Conservation (phyloP, 495 filamentous ascomycete genomes). For the Clohesyomyces aquaticus region DNA sequence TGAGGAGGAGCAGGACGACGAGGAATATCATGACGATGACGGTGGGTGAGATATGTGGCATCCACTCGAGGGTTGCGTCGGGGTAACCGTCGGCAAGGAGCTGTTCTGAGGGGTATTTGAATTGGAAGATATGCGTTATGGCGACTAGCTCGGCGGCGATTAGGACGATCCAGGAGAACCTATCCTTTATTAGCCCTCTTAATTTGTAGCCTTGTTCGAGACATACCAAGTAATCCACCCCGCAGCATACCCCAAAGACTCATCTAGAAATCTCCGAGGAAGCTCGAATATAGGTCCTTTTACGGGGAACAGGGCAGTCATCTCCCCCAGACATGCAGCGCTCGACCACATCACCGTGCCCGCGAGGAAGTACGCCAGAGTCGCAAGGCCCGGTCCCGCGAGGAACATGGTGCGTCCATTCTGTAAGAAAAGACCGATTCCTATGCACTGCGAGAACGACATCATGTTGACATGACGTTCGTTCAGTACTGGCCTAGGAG, state of each 20-base stretch:
- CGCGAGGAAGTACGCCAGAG: constrained; percentile 13
- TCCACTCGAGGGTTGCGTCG: constrained; percentile 22
- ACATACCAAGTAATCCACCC: constrained; percentile 25
- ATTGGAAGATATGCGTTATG: constrained; percentile 24
- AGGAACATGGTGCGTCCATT: constrained; percentile 11
- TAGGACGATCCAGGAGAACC: constrained; percentile 24
- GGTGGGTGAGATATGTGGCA: neutral
- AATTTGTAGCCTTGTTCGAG: no score
- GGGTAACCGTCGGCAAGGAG: constrained; percentile 23
- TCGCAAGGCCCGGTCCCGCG: constrained; percentile 15
- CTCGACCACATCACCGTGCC: constrained; percentile 26
- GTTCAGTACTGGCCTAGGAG: constrained; percentile 10
- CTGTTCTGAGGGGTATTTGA: constrained; percentile 21
- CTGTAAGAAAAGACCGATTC: constrained; percentile 9
- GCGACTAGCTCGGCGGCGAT: constrained; percentile 21
- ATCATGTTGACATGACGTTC: constrained; percentile 23
- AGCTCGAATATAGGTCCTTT: constrained; percentile 25
- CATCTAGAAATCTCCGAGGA: constrained; percentile 21
- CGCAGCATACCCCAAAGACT: constrained; percentile 19
- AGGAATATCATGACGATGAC: constrained; percentile 22
- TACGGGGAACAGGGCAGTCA: constrained; percentile 24
- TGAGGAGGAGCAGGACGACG: constrained; percentile 9
- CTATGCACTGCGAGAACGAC: constrained; percentile 15
- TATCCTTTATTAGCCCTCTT: no score
- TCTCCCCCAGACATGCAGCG: constrained; percentile 17